These are phyloP conservation scores for Dalbergia cochinchinensis DNA, from an alignment of 306 rosid genomes.

Conservation along the genomic window DNA sequence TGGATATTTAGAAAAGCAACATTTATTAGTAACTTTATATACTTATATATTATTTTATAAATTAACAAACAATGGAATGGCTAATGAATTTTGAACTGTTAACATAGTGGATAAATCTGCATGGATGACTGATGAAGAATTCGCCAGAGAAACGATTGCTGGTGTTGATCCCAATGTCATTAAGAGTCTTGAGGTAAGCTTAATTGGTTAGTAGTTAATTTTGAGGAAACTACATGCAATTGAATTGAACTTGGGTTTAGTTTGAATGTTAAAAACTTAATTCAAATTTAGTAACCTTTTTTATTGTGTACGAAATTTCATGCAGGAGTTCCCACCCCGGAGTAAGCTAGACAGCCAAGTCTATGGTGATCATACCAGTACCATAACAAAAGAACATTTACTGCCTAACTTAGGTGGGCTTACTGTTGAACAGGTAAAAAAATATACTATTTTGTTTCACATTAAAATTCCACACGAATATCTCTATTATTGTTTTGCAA, in stretches of 20 bases:
- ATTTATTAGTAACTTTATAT: no score
- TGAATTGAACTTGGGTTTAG: neutral
- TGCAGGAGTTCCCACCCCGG: slow-evolving; percentile 66
- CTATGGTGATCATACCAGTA: slow-evolving; percentile 67
- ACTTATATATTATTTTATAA: neutral
- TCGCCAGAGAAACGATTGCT: slow-evolving; percentile 75
- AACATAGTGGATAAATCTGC: slow-evolving; percentile 50
- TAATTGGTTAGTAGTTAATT: neutral
- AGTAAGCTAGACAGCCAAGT: slow-evolving; percentile 59
- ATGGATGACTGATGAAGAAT: slow-evolving; percentile 85
- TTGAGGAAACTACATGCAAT: neutral
- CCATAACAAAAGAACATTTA: slow-evolving; percentile 55
- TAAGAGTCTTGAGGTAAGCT: slow-evolving; percentile 47
- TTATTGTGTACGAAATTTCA: neutral
- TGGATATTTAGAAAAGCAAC: neutral
- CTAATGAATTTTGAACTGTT: neutral
- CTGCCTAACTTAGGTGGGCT: slow-evolving; percentile 56
- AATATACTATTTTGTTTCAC: neutral
- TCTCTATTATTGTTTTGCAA: neutral
- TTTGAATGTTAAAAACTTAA: neutral
- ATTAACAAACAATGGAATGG: neutral
- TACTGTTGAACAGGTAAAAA: slow-evolving; percentile 59
- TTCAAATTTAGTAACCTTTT: neutral
- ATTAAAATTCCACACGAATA: neutral
- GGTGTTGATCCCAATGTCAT: slow-evolving; percentile 70